These are phyloP conservation scores for Prillingera fragicola DNA, from an alignment of 1,284 basidiomycete species.

Conservation along the genomic window DNA sequence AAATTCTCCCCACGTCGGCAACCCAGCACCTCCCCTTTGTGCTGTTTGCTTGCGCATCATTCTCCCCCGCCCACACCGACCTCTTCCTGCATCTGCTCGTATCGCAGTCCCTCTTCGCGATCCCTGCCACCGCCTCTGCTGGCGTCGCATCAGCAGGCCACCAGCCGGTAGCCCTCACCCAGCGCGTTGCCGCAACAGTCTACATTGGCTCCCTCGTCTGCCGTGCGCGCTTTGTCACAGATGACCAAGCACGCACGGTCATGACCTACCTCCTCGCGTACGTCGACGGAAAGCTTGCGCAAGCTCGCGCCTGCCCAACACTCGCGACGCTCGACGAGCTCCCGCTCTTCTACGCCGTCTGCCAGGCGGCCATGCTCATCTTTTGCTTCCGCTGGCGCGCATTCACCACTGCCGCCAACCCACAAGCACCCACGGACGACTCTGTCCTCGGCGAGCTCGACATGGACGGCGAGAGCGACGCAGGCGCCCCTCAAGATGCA, in stretches of 20 bases:
- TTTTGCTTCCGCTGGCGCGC: conserved; percentile 95
- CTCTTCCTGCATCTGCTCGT: conserved; percentile 90
- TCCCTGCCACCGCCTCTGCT: conserved; percentile 56
- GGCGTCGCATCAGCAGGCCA: conserved; percentile 15
- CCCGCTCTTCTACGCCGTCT: conserved; percentile 81
- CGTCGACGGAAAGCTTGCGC: conserved; percentile 67
- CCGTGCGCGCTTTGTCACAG: conserved; percentile 79
- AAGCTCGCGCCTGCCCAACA: conserved; percentile 55
- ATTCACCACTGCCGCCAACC: conserved; percentile 14
- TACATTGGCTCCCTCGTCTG: conserved; percentile 92
- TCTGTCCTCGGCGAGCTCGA: conserved; percentile 55
- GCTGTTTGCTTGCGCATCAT: conserved; percentile 89
- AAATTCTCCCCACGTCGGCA: conserved; percentile 90
- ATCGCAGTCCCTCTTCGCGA: conserved; percentile 74
- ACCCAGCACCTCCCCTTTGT: conserved; percentile 97
- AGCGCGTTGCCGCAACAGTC: conserved; percentile 76
- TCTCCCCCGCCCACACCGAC: conserved; percentile 83
- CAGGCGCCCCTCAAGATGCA: conserved; percentile 51
- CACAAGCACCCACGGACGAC: conserved; percentile 10
- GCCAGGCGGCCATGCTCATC: conserved; percentile 90
- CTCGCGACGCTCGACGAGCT: conserved; percentile 50
- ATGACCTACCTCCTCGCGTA: conserved; percentile 79
- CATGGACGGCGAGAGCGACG: conserved; percentile 49
- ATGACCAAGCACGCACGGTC: conserved; percentile 68
- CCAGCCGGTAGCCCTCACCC: conserved; percentile 33